A percentile compares a stretch with the other conserved stretches of the same genome.
phyloP scores from a whole-genome alignment of 2,329 filamentous ascomycete genomes.

The Blumeria hordei region DNA sequence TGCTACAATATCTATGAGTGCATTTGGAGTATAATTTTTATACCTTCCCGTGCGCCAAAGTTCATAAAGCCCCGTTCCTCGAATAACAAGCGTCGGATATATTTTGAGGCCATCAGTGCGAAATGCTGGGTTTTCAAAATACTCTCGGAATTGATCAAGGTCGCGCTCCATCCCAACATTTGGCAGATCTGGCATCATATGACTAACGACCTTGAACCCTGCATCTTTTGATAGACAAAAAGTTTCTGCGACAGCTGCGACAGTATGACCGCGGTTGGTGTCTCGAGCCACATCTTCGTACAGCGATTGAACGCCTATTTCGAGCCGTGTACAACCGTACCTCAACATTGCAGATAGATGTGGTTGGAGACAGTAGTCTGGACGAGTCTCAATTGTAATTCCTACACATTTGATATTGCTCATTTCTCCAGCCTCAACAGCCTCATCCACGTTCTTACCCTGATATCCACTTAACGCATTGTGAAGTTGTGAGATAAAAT shows the following conservation, averaged over 20 bases:
- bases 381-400: conserved; percentile 92
- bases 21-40: conserved; percentile 97
- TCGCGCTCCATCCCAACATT: conserved; percentile 98
- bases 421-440: conserved; percentile 83
- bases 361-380: conserved; percentile 90
- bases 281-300: conserved; percentile 98
- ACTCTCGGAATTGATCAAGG: conserved; percentile 88
- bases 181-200: conserved; percentile 98
- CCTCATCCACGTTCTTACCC: conserved; percentile 82
- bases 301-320: conserved; percentile 85
- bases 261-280: conserved; percentile 90
- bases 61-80: conserved; percentile 89
- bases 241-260: conserved; percentile 83
- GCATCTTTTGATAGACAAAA: conserved; percentile 96
- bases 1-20: conserved; percentile 81
- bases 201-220: conserved; percentile 94
- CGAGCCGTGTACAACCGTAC: conserved; percentile 88
- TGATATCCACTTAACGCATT: conserved; percentile 94
- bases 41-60: conserved; percentile 92
- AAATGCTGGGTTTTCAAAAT: conserved; percentile 92
- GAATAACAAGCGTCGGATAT: conserved; percentile 90
- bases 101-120: conserved; percentile 94
- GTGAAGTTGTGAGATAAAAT: conserved; percentile 87
- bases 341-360: conserved; percentile 88
- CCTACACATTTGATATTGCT: conserved; percentile 95